Evolutionary conservation across 495 filamentous ascomycete genomes (phyloP), one percentile per base, ranked within the genome.

Genomic region (Neurospora terricola): DNA sequence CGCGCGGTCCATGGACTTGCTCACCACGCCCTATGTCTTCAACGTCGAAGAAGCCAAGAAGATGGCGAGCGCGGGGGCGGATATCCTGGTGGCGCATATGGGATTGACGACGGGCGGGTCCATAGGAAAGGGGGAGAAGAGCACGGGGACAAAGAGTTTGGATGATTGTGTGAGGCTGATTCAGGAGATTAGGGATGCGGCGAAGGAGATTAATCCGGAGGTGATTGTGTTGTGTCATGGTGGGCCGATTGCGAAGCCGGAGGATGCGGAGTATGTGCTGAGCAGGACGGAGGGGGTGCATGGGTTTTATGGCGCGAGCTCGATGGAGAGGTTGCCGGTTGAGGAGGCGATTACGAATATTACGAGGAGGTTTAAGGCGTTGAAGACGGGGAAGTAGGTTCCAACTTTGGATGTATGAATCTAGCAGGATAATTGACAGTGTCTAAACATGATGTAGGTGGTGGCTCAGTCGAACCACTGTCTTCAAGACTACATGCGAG

Each of bases 21-120:
- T 92, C 5, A 92, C 91, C 0, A 89, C 90, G 2, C 90, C 91
- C 11, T 92, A 92, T 76, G 90, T 91, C 21, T 92, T 92, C 77
- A 88, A 82, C 70, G 81, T 83, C 1, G 85, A 87, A 4, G 87
- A 92, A 75, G 89, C 86, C 18, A 79, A 81, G 43, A 77, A 79
- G 38, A 93, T 93, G 90, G 82, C 86, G 6, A 73, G 82, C 4
- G 90, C 88, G 0, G 90, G 90, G 0, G 91, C 90, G 0, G 90
- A 92, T 78, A 82, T 92, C 12, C 69, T 93, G 0, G 90, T 92
- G 30, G 90, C 88, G 11, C 91, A 93, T 78, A 87, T 92, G 83
- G 90, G 90, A 0, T 75, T 92, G 71, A 92, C 90, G 4, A 89
- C 90, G 4, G 87, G 86, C 11, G 88, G 90, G 12, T 85, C 83